A percentile compares a stretch with the other conserved stretches of the same genome.
These are phyloP conservation scores for Darksidea phi DNA, from an alignment of 495 filamentous ascomycete genomes.

Conservation along the genomic window DNA sequence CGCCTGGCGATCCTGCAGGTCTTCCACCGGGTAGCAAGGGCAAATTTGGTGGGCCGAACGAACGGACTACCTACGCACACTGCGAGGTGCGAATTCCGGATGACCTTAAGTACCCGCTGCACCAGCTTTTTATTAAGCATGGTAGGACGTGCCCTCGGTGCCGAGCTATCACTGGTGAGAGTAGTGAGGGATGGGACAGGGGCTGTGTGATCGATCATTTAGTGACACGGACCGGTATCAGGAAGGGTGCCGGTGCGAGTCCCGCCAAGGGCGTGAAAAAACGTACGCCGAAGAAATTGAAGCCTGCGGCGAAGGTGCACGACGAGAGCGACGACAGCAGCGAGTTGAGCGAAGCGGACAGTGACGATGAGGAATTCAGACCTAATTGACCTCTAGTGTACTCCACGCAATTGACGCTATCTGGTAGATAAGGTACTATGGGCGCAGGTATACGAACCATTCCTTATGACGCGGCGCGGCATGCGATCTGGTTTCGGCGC, in stretches of 20 bases:
- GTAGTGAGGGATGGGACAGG: constrained; percentile 43
- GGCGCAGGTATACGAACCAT: no score
- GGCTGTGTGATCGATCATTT: constrained; percentile 49
- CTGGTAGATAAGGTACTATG: neutral
- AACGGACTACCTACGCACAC: constrained; percentile 74
- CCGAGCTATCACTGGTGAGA: constrained; percentile 52
- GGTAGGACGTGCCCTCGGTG: constrained; percentile 80
- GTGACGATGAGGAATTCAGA: constrained; percentile 15
- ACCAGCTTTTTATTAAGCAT: constrained; percentile 83
- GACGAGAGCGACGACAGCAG: constrained; percentile 29
- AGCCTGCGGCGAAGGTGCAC: constrained; percentile 1
- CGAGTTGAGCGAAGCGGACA: constrained; percentile 36
- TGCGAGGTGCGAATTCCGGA: constrained; percentile 79
- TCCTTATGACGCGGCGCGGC: no score
- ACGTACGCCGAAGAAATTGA: no score
- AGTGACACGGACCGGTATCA: constrained; percentile 42
- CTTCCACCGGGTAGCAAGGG: constrained; percentile 42
- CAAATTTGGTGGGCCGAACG: constrained; percentile 44
- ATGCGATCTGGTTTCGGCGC: no score
- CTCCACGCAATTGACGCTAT: neutral
- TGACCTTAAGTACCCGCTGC: constrained; percentile 82
- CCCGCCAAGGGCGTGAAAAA: constrained; percentile 27
- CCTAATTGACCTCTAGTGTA: neutral
- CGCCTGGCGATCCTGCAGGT: constrained; percentile 38
- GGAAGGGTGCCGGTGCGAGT: constrained; percentile 32